phyloP scores from a whole-genome alignment of 2,329 filamentous ascomycete species.

The Alternaria tenuissima region DNA sequence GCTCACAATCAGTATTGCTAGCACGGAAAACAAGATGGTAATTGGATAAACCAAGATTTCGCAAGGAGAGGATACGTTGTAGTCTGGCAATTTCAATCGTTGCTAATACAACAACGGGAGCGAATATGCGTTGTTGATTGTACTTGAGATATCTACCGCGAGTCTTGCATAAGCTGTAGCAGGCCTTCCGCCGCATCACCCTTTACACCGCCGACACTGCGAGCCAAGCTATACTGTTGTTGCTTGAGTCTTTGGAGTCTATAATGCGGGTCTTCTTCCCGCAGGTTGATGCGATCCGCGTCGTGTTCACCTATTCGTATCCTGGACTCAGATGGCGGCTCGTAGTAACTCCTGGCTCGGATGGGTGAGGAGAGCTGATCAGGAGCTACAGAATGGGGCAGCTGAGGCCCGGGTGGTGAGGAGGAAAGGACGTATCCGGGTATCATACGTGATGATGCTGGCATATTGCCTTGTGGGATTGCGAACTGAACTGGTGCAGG shows the following conservation, averaged over 20 bases:
- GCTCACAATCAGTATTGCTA: background rate
- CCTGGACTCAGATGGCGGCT: slow-evolving; percentile 23
- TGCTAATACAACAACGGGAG: background rate
- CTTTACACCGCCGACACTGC: slow-evolving; percentile 57
- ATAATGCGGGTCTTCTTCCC: slow-evolving; percentile 30
- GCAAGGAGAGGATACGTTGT: background rate
- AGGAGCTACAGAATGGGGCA: slow-evolving; percentile 31
- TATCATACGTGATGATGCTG: slow-evolving; percentile 50
- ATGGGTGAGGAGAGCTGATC: slow-evolving; percentile 33
- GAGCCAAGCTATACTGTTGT: slow-evolving; percentile 36
- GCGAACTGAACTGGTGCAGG: slow-evolving; percentile 52
- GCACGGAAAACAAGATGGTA: background rate
- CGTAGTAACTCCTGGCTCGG: slow-evolving; percentile 17
- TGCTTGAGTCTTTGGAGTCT: slow-evolving; percentile 37
- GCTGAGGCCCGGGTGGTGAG: slow-evolving; percentile 30
- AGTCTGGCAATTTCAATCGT: background rate
- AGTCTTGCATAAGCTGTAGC: slow-evolving; percentile 55
- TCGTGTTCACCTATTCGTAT: slow-evolving; percentile 22
- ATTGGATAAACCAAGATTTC: background rate
- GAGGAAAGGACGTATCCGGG: slow-evolving; percentile 39
- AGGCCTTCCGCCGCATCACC: slow-evolving; percentile 63
- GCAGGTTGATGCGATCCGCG: slow-evolving; percentile 25
- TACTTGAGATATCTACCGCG: slow-evolving; percentile 23
- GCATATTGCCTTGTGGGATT: slow-evolving; percentile 30
- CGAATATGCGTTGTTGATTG: background rate